A percentile compares a stretch with the other conserved stretches of the same genome.
Conservation (phyloP, 176 grass and related monocot species). For the Aegilops bicornis region DNA sequence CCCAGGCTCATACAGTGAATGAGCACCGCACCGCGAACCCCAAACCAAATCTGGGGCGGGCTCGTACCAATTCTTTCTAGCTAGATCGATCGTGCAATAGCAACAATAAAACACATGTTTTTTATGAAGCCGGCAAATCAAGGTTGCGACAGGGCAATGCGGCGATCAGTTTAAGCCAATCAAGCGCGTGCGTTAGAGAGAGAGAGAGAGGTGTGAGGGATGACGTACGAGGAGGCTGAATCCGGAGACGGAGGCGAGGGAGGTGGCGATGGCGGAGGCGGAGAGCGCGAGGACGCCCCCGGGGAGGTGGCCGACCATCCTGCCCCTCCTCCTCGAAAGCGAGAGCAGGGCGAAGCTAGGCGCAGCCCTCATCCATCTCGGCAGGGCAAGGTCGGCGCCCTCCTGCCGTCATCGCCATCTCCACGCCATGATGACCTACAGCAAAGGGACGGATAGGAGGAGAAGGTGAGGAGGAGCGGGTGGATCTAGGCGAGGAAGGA, state of each 20-base stretch:
- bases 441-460: too few species aligned
- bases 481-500: too few species aligned
- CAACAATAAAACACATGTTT: not conserved
- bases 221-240: conserved; percentile 90
- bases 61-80: too few species aligned
- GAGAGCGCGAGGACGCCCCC: conserved; percentile 75
- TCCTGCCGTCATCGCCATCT: too few species aligned
- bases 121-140: not conserved
- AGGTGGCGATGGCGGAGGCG: conserved; percentile 78
- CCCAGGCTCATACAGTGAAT: too few species aligned
- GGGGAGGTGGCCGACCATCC: conserved; percentile 88
- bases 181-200: not conserved
- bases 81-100: not conserved
- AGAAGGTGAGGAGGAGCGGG: too few species aligned
- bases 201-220: not conserved
- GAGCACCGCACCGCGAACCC: not conserved
- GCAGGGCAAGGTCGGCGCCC: too few species aligned
- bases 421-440: too few species aligned
- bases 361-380: too few species aligned
- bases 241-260: conserved; percentile 72
- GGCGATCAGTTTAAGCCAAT: not conserved
- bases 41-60: not conserved
- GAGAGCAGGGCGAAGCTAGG: too few species aligned
- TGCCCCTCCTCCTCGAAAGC: too few species aligned
- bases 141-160: not conserved